phyloP scores from a whole-genome alignment of 1,284 basidiomycete genomes.

The Leccinum huronense region DNA sequence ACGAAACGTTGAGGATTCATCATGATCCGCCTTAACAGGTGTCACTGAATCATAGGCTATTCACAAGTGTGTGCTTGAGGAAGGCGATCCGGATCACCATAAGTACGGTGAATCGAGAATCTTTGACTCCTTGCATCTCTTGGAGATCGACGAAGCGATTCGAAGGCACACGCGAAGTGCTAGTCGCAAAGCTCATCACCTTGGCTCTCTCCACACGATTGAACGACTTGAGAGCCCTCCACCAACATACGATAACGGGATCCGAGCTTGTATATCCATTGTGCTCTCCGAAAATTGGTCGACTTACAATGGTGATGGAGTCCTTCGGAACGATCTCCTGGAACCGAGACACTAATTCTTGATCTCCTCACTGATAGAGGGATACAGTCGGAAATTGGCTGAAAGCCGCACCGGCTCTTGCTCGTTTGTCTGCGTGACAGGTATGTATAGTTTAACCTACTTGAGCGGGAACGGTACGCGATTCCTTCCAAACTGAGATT shows the following conservation, averaged over 20 bases:
- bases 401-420: slow-evolving; percentile 94
- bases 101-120: slow-evolving; percentile 95
- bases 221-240: slow-evolving; percentile 97
- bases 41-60: slow-evolving; percentile 21
- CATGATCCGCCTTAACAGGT: slow-evolving; percentile 8
- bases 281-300: slow-evolving; percentile 51
- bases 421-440: slow-evolving; percentile 95
- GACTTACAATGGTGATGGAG: slow-evolving; percentile 70
- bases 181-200: slow-evolving; percentile 95
- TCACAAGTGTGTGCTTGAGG: slow-evolving; percentile 91
- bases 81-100: slow-evolving; percentile 81
- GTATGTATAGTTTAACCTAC: slow-evolving; percentile 67
- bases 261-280: slow-evolving; percentile 85
- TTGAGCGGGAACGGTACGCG: slow-evolving; percentile 81
- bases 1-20: slow-evolving; percentile 10
- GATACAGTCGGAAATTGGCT: slow-evolving; percentile 88
- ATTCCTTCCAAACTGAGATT: slow-evolving; percentile 77
- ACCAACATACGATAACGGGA: slow-evolving; percentile 98
- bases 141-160: slow-evolving; percentile 92
- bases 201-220: slow-evolving; percentile 96
- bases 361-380: slow-evolving; percentile 96
- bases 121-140: slow-evolving; percentile 94
- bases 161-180: slow-evolving; percentile 90
- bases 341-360: slow-evolving; percentile 89
- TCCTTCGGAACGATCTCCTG: slow-evolving; percentile 95